A percentile compares a stretch with the other conserved stretches of the same genome.
Conservation (phyloP, 2,329 filamentous ascomycete genomes). For the Fusarium nygamai region DNA sequence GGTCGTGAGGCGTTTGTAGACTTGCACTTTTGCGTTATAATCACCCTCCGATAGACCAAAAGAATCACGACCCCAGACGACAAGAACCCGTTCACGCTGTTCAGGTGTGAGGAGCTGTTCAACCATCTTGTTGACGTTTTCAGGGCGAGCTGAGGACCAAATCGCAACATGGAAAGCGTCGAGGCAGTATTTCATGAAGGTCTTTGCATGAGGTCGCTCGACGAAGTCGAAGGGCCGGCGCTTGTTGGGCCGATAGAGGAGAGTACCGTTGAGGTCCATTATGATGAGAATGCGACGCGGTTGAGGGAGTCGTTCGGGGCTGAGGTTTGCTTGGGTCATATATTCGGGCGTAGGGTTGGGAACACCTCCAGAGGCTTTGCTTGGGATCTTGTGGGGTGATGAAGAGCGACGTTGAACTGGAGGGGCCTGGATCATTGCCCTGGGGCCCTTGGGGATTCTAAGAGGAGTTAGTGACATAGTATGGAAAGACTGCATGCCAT, state of each 20-base stretch:
- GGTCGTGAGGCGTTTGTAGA: conserved; percentile 84
- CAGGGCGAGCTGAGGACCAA: conserved; percentile 85
- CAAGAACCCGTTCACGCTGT: conserved; percentile 67
- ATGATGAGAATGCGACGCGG: conserved; percentile 80
- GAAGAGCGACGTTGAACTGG: background rate
- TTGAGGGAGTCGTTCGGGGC: conserved; percentile 52
- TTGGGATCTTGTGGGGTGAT: conserved; percentile 41
- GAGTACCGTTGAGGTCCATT: conserved; percentile 92
- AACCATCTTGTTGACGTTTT: conserved; percentile 78
- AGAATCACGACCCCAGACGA: conserved; percentile 80
- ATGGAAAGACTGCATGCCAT: background rate
- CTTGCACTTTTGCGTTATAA: conserved; percentile 78
- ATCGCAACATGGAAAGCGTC: conserved; percentile 82
- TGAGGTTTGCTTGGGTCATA: conserved; percentile 61
- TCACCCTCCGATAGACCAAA: conserved; percentile 73
- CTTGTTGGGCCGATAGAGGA: conserved; percentile 75
- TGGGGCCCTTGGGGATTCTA: conserved; percentile 16
- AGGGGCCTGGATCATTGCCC: background rate
- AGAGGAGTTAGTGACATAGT: background rate
- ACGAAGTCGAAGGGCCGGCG: conserved; percentile 63
- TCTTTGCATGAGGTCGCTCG: conserved; percentile 71
- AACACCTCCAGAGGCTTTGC: conserved; percentile 61
- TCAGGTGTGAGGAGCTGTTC: conserved; percentile 67
- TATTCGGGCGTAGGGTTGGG: conserved; percentile 72
- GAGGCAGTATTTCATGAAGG: conserved; percentile 80